Percentiles rank a stretch among this genome's conserved stretches.
Evolutionary conservation across 2,329 filamentous ascomycete genomes (phyloP).

Genomic region (Pseudovirgaria hyperparasitica): DNA sequence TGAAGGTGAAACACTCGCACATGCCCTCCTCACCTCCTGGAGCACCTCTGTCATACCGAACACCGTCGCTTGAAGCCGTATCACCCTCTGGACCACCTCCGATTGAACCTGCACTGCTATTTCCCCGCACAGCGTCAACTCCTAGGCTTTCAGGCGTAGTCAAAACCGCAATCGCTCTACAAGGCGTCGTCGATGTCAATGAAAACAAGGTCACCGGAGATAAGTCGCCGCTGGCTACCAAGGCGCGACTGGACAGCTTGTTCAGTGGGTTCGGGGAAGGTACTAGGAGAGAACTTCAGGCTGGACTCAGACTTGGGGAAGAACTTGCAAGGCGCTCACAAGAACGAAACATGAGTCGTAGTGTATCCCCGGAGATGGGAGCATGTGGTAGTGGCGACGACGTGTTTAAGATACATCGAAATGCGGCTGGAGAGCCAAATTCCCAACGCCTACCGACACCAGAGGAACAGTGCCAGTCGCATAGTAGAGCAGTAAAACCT

Average conservation of each 20-base stretch:
- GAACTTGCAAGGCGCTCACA: constrained; percentile 18
- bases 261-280: constrained; percentile 27
- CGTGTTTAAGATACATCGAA: no score
- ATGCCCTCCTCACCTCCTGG: constrained; percentile 8
- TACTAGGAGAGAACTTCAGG: constrained; percentile 23
- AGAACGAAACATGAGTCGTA: constrained; percentile 5
- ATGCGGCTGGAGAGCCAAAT: no score
- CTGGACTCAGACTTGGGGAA: constrained; percentile 25
- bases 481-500: no score
- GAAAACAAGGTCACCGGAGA: constrained; percentile 14
- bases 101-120: constrained; percentile 10
- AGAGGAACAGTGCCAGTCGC: constrained; percentile 18
- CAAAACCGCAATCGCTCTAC: constrained; percentile 25
- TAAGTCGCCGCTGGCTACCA: constrained; percentile 10
- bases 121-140: constrained; percentile 14
- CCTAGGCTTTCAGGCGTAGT: constrained; percentile 21
- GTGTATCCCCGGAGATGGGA: no score
- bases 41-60: constrained; percentile 12
- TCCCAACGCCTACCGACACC: constrained; percentile 19
- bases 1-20: no score
- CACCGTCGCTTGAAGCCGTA: constrained; percentile 15
- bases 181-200: constrained; percentile 20
- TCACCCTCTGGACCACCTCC: constrained; percentile 18
- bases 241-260: constrained; percentile 18
- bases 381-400: no score